Evolutionary conservation across 192 early-diverging fungal species (phyloP).

Genomic region (Backusella tarrabulga): DNA sequence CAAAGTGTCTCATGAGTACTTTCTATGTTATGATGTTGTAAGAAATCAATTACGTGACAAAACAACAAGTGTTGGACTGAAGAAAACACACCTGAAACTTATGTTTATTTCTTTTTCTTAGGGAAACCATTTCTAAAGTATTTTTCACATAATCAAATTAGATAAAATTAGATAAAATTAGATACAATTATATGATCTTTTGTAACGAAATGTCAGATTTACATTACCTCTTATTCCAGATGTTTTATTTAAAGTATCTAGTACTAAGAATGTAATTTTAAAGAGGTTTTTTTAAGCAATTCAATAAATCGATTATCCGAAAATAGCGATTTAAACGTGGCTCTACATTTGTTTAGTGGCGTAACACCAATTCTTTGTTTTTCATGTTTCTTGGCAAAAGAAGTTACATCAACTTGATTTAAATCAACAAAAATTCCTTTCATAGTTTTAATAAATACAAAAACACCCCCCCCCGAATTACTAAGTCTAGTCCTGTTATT

Average conservation of each 20-base stretch:
- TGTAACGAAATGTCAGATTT: conserved; percentile 21
- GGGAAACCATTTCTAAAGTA: conserved; percentile 51
- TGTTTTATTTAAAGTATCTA: conserved; percentile 52
- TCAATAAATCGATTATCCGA: conserved; percentile 45
- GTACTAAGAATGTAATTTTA: conserved; percentile 53
- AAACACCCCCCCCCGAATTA: too few species aligned
- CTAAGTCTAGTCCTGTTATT: not conserved
- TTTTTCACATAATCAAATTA: conserved; percentile 25
- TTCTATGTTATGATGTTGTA: conserved; percentile 41
- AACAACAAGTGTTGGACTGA: conserved; percentile 51
- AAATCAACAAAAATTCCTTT: conserved; percentile 14
- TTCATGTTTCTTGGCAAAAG: conserved; percentile 11
- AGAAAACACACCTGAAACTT: conserved; percentile 44
- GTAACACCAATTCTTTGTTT: conserved; percentile 47
- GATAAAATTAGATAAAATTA: too few species aligned
- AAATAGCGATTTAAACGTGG: conserved; percentile 53
- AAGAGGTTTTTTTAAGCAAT: conserved; percentile 46
- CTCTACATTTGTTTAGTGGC: conserved; percentile 55
- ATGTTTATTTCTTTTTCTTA: conserved; percentile 44
- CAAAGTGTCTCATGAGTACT: conserved; percentile 55
- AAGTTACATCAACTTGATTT: conserved; percentile 17
- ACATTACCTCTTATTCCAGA: conserved; percentile 38
- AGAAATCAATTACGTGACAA: conserved; percentile 53
- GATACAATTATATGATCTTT: not conserved
- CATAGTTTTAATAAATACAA: too few species aligned